Conservation (phyloP, 768 basidiomycete species). For the Termitomyces titanicus region DNA sequence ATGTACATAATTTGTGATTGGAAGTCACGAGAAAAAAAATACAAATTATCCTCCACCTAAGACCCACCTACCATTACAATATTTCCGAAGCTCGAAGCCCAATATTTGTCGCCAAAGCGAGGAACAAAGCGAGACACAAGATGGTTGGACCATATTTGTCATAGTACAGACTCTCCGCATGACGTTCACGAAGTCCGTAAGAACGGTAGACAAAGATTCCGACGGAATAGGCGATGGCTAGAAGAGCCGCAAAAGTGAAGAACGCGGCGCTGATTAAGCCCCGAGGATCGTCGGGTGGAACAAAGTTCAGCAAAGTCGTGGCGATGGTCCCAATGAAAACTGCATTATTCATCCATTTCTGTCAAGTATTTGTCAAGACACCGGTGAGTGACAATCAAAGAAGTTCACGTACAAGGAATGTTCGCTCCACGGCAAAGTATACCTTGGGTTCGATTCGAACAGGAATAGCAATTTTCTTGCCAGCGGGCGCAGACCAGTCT, state of each 20-base stretch:
- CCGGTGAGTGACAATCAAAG: neutral
- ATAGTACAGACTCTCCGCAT: conserved; percentile 82
- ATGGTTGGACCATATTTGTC: conserved; percentile 85
- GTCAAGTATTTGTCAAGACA: conserved; percentile 8
- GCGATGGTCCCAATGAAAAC: conserved; percentile 89
- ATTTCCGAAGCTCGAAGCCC: conserved; percentile 63
- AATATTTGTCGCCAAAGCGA: conserved; percentile 73
- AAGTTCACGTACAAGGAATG: conserved; percentile 71
- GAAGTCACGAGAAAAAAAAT: neutral
- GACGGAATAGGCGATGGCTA: conserved; percentile 85
- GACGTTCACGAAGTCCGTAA: conserved; percentile 58
- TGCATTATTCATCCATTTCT: conserved; percentile 90
- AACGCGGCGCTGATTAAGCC: conserved; percentile 85
- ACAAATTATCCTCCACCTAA: neutral
- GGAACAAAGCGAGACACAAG: conserved; percentile 65
- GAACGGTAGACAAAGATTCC: conserved; percentile 79
- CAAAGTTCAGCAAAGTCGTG: conserved; percentile 86
- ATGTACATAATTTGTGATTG: neutral
- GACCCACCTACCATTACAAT: conserved; percentile 13
- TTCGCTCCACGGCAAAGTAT: conserved; percentile 94
- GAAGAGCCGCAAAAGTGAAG: conserved; percentile 87
- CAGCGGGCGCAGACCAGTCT: conserved; percentile 74
- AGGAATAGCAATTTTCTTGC: conserved; percentile 89
- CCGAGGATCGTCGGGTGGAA: conserved; percentile 61
- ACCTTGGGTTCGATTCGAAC: conserved; percentile 98